These are phyloP conservation scores for Euphrasia arctica DNA, from an alignment of 305 asterid genomes.

Conservation along the genomic window DNA sequence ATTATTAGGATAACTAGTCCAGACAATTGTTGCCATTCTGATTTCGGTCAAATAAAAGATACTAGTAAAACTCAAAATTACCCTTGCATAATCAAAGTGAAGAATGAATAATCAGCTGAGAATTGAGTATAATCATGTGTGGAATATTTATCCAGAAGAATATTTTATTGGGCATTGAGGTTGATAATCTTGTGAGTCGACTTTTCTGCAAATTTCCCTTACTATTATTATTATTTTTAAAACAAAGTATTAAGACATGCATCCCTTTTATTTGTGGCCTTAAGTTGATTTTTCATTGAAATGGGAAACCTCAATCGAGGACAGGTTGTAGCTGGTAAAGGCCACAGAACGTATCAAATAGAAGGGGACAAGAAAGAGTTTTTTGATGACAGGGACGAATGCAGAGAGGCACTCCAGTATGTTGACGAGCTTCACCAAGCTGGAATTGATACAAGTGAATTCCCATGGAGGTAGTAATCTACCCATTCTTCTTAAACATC, in stretches of 20 bases:
- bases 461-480: conserved; percentile 81
- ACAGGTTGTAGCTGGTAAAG: conserved; percentile 98
- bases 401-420: conserved; percentile 95
- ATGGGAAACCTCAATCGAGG: conserved; percentile 9
- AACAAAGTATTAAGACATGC: background rate
- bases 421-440: conserved; percentile 99
- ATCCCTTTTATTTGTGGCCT: background rate
- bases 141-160: too few species aligned
- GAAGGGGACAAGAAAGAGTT: conserved; percentile 90
- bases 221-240: background rate
- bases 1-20: too few species aligned
- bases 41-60: too few species aligned
- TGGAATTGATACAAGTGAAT: conserved; percentile 98
- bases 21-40: too few species aligned
- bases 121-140: too few species aligned
- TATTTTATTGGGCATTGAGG: too few species aligned
- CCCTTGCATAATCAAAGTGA: too few species aligned
- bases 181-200: too few species aligned
- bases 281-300: background rate
- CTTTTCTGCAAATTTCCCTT: too few species aligned
- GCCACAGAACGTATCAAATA: conserved; percentile 76
- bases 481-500: background rate
- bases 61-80: too few species aligned
- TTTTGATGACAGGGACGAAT: conserved; percentile 94
- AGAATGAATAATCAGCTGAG: too few species aligned